Percentiles rank a stretch among this genome's conserved stretches.
phyloP scores from a whole-genome alignment of 352 stramenopile genomes.

The Plasmopara viticola region DNA sequence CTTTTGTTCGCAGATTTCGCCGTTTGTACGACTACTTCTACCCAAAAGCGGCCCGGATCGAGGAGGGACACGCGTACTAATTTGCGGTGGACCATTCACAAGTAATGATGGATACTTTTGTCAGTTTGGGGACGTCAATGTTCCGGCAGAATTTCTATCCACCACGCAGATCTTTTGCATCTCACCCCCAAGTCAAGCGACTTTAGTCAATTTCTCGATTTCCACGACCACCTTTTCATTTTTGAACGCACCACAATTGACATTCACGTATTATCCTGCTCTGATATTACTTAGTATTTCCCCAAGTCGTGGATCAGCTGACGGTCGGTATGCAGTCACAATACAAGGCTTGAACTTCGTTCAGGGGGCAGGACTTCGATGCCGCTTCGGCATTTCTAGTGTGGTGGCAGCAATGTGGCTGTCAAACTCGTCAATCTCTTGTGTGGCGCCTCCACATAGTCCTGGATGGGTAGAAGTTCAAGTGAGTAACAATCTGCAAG shows the following conservation, averaged over 20 bases:
- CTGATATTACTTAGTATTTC: slow-evolving; percentile 10
- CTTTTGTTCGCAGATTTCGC: slow-evolving; percentile 7
- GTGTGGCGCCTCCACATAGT: slow-evolving; percentile 20
- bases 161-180: no score
- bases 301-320: slow-evolving; percentile 26
- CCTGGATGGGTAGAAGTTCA: slow-evolving; percentile 31
- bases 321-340: slow-evolving; percentile 20
- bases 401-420: slow-evolving; percentile 31
- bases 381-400: slow-evolving; percentile 34
- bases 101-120: slow-evolving; percentile 18
- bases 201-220: no score
- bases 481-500: slow-evolving; percentile 51
- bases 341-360: slow-evolving; percentile 36
- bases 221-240: slow-evolving; percentile 9
- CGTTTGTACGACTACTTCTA: slow-evolving; percentile 22
- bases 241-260: neutral
- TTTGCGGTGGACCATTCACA: slow-evolving; percentile 28
- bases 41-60: slow-evolving; percentile 26
- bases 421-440: slow-evolving; percentile 26
- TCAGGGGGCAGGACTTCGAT: slow-evolving; percentile 24
- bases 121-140: slow-evolving; percentile 18
- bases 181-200: no score
- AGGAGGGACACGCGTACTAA: slow-evolving; percentile 34
- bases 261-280: slow-evolving; percentile 23
- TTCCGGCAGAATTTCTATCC: slow-evolving; percentile 12